Conservation (phyloP, 495 filamentous ascomycete genomes). For the Aspergillus bridgeri region DNA sequence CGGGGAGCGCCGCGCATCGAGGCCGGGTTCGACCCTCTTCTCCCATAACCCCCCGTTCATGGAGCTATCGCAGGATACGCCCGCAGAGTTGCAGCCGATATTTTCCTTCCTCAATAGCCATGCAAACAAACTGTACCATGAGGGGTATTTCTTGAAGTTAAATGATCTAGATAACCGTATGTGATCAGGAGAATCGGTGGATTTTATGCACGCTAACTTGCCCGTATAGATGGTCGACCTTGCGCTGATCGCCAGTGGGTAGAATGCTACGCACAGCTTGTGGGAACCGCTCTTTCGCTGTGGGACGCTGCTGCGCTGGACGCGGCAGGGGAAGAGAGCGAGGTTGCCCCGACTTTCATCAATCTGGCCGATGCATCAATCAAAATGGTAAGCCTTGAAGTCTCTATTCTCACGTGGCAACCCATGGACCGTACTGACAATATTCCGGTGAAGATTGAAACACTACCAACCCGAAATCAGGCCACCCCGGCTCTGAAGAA, state of each 20-base stretch:
- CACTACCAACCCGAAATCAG: slow-evolving; percentile 72
- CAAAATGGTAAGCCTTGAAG: slow-evolving; percentile 70
- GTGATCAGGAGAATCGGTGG: slow-evolving; percentile 27
- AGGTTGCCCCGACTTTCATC: slow-evolving; percentile 91
- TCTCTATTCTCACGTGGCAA: not conserved
- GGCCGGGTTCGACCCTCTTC: slow-evolving; percentile 65
- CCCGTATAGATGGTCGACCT: slow-evolving; percentile 72
- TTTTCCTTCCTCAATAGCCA: slow-evolving; percentile 94
- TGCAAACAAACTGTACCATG: slow-evolving; percentile 92
- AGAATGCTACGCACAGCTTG: slow-evolving; percentile 95
- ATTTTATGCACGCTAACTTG: slow-evolving; percentile 8
- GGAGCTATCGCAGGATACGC: slow-evolving; percentile 78
- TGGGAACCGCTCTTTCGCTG: slow-evolving; percentile 88
- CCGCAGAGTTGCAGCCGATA: slow-evolving; percentile 89
- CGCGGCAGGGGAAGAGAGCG: slow-evolving; percentile 73
- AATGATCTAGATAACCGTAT: slow-evolving; percentile 88
- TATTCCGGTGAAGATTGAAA: slow-evolving; percentile 66
- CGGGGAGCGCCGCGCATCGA: slow-evolving; percentile 40
- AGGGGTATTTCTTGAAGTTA: slow-evolving; percentile 95
- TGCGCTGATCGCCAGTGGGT: slow-evolving; percentile 86
- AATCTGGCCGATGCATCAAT: slow-evolving; percentile 97
- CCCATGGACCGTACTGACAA: slow-evolving; percentile 8
- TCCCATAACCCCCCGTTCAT: slow-evolving; percentile 85
- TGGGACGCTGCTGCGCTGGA: slow-evolving; percentile 96
- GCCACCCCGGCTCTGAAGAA: slow-evolving; percentile 81